phyloP scores from a whole-genome alignment of 192 early-diverging fungal species.

The Backusella mclennaniae region DNA sequence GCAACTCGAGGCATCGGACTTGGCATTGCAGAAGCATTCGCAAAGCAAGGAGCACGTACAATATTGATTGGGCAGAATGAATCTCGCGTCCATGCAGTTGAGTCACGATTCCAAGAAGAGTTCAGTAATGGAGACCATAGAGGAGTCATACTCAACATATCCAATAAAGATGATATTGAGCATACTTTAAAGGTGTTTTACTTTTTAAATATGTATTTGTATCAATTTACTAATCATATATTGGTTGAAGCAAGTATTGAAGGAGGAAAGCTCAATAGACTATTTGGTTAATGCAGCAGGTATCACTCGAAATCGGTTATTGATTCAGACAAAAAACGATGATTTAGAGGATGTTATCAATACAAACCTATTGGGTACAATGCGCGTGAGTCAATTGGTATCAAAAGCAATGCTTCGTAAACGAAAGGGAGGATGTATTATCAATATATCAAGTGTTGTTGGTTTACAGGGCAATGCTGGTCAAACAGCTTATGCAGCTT shows the following conservation, averaged over 20 bases:
- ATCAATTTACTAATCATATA: neutral
- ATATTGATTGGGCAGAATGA: slow-evolving; percentile 56
- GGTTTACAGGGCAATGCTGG: slow-evolving; percentile 74
- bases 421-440: slow-evolving; percentile 65
- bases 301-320: slow-evolving; percentile 54
- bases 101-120: slow-evolving; percentile 21
- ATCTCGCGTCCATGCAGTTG: slow-evolving; percentile 34
- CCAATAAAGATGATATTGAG: slow-evolving; percentile 22
- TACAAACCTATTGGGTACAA: slow-evolving; percentile 72
- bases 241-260: slow-evolving; percentile 1
- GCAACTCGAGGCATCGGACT: slow-evolving; percentile 80
- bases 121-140: slow-evolving; percentile 25
- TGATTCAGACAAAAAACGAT: slow-evolving; percentile 40
- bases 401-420: slow-evolving; percentile 58
- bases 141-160: slow-evolving; percentile 46
- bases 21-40: slow-evolving; percentile 62
- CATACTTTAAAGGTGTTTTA: slow-evolving; percentile 11
- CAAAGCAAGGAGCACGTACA: slow-evolving; percentile 50
- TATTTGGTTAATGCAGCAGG: slow-evolving; percentile 54
- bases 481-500: slow-evolving; percentile 75
- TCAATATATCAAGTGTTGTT: slow-evolving; percentile 84
- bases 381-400: slow-evolving; percentile 52
- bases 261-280: slow-evolving; percentile 30
- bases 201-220: neutral
- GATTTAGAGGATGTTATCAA: slow-evolving; percentile 58